Percentiles rank a stretch among this genome's conserved stretches.
Evolutionary conservation across 2,329 filamentous ascomycete species (phyloP).

Genomic region (Teratosphaeria gauchensis): DNA sequence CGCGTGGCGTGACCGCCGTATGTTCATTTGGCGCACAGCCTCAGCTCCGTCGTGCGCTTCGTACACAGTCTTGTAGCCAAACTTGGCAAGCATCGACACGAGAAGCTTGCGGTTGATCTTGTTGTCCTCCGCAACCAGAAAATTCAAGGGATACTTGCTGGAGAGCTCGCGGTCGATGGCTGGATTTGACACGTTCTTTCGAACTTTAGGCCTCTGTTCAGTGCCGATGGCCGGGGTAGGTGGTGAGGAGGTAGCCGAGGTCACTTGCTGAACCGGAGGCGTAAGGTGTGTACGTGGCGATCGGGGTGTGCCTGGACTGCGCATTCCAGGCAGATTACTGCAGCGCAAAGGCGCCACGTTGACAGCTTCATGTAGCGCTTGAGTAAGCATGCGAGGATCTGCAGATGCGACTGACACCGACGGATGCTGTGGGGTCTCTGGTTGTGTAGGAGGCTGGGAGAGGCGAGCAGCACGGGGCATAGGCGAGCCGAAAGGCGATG

Average conservation of each 20-base stretch:
- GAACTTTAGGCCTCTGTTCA: constrained; percentile 6
- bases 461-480: constrained; percentile 23
- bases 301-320: constrained; percentile 5
- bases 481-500: constrained; percentile 41
- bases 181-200: constrained; percentile 19
- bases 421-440: constrained; percentile 1
- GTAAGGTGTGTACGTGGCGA: constrained; percentile 8
- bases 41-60: constrained; percentile 61
- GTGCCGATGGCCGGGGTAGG: constrained; percentile 1
- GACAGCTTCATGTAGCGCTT: constrained; percentile 16
- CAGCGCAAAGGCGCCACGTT: constrained; percentile 2
- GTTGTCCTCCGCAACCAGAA: constrained; percentile 65
- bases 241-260: constrained; percentile 8
- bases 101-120: constrained; percentile 60
- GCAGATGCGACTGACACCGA: constrained; percentile 6
- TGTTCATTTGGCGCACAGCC: constrained; percentile 51
- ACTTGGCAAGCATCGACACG: constrained; percentile 55
- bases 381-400: constrained; percentile 16
- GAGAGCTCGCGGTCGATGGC: constrained; percentile 48
- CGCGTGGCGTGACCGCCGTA: constrained; percentile 14
- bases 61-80: constrained; percentile 54
- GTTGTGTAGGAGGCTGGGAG: constrained; percentile 1
- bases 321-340: neutral
- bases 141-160: constrained; percentile 52
- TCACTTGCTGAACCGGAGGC: constrained; percentile 1